A percentile compares a stretch with the other conserved stretches of the same genome.
Evolutionary conservation across 2,329 filamentous ascomycete species (phyloP).

Genomic region (Pseudogymnoascus verrucosus): DNA sequence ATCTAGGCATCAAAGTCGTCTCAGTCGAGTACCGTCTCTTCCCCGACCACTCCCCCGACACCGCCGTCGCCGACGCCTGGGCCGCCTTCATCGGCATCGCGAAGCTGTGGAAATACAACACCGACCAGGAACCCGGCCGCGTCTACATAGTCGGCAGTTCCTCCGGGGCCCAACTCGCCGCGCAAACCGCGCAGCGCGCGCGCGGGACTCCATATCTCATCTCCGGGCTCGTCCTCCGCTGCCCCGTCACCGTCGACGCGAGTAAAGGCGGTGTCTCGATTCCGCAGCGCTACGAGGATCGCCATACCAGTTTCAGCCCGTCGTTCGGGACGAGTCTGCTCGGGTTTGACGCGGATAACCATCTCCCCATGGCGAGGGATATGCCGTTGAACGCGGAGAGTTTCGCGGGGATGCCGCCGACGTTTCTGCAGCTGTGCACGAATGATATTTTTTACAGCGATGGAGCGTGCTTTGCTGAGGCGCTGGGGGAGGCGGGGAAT

Average conservation of each 20-base stretch:
- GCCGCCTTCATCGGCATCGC: constrained; percentile 21
- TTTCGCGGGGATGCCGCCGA: constrained; percentile 28
- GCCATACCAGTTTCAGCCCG: constrained; percentile 34
- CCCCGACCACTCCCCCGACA: constrained; percentile 31
- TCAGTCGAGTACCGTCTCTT: constrained; percentile 41
- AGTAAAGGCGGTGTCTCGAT: constrained; percentile 32
- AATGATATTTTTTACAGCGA: constrained; percentile 46
- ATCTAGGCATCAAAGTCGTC: constrained; percentile 30
- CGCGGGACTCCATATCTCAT: constrained; percentile 21
- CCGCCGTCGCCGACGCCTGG: constrained; percentile 5
- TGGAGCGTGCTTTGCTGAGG: constrained; percentile 41
- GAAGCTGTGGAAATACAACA: neutral
- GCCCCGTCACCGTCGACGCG: constrained; percentile 41
- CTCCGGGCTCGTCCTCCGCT: constrained; percentile 37
- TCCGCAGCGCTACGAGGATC: constrained; percentile 27
- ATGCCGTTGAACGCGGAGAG: constrained; percentile 35
- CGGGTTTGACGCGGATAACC: constrained; percentile 28
- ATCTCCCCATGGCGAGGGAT: constrained; percentile 27
- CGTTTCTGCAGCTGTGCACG: constrained; percentile 42
- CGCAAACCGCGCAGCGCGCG: constrained; percentile 33
- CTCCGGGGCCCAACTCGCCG: constrained; percentile 41
- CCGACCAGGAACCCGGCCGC: constrained; percentile 23
- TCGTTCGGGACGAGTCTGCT: constrained; percentile 32
- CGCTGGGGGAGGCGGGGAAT: constrained; percentile 32
- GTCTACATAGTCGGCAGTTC: constrained; percentile 38